Conservation (phyloP, 805 yeast genomes). For the Candida vaughaniae region DNA sequence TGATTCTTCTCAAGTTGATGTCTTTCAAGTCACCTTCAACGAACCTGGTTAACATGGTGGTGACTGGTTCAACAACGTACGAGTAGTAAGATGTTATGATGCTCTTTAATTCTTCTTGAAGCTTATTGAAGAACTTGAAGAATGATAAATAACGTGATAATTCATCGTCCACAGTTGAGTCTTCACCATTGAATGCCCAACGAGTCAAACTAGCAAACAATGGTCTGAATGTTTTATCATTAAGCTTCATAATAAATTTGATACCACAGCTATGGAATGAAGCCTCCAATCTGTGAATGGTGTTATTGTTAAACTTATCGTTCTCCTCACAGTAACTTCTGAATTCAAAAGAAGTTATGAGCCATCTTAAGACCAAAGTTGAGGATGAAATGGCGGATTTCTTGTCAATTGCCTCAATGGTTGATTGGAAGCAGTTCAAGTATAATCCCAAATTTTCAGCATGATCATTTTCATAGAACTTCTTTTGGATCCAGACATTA, state of each 20-base stretch:
- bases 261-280: slow-evolving; percentile 72
- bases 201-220: slow-evolving; percentile 79
- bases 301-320: slow-evolving; percentile 58
- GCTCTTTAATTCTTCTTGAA: slow-evolving; percentile 81
- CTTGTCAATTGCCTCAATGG: slow-evolving; percentile 68
- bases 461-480: slow-evolving; percentile 32
- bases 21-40: slow-evolving; percentile 38
- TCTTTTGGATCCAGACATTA: slow-evolving; percentile 54
- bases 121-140: slow-evolving; percentile 79
- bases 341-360: slow-evolving; percentile 70
- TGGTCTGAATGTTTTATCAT: slow-evolving; percentile 92
- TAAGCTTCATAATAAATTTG: slow-evolving; percentile 80
- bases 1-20: slow-evolving; percentile 64
- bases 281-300: slow-evolving; percentile 78
- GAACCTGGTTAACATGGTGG: slow-evolving; percentile 52
- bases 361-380: slow-evolving; percentile 62
- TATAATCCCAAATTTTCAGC: slow-evolving; percentile 59
- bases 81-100: slow-evolving; percentile 88
- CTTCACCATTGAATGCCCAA: slow-evolving; percentile 92
- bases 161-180: slow-evolving; percentile 42
- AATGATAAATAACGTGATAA: slow-evolving; percentile 66
- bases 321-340: slow-evolving; percentile 42
- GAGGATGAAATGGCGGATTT: slow-evolving; percentile 74
- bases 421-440: slow-evolving; percentile 62
- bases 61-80: slow-evolving; percentile 76